Evolutionary conservation across 2,329 filamentous ascomycete genomes (phyloP).

Genomic region (Sarocladiaceae sp.): DNA sequence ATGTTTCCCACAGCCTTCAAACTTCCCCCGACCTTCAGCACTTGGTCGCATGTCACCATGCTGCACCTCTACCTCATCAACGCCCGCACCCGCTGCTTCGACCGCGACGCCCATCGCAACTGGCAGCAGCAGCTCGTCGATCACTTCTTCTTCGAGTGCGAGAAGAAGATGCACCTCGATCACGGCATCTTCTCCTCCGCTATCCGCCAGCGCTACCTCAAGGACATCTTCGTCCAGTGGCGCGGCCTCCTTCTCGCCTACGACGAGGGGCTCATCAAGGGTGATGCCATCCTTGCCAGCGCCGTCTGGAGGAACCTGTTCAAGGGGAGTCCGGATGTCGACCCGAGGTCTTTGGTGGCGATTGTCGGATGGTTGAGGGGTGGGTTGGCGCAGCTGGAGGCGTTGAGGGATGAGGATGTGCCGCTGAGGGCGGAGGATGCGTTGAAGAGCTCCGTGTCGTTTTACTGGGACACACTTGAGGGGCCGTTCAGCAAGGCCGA

Average conservation of each 20-base stretch:
- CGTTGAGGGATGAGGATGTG: constrained; percentile 38
- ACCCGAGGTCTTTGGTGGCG: constrained; percentile 44
- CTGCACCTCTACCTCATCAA: constrained; percentile 92
- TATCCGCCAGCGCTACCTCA: constrained; percentile 61
- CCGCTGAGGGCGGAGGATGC: constrained; percentile 25
- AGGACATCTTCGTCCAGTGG: constrained; percentile 93
- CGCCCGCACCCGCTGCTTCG: constrained; percentile 74
- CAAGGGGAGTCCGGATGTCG: constrained; percentile 56
- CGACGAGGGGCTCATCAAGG: constrained; percentile 72
- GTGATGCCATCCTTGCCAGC: constrained; percentile 69
- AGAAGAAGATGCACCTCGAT: constrained; percentile 74
- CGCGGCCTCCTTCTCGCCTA: constrained; percentile 78
- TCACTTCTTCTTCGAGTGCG: constrained; percentile 88
- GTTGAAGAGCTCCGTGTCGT: constrained; percentile 27
- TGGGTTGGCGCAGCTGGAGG: constrained; percentile 41
- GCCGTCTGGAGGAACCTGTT: constrained; percentile 94
- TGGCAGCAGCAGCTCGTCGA: constrained; percentile 91
- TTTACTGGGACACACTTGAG: constrained; percentile 39
- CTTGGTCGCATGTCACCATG: constrained; percentile 94
- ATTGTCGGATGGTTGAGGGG: constrained; percentile 52
- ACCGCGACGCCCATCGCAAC: constrained; percentile 58
- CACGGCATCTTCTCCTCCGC: constrained; percentile 61
- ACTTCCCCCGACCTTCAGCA: constrained; percentile 82
- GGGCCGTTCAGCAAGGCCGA: constrained; percentile 30
- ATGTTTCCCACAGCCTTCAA: constrained; percentile 53